phyloP scores from a whole-genome alignment of 176 grass and related monocot genomes.

The Eremochloa ophiuroides region DNA sequence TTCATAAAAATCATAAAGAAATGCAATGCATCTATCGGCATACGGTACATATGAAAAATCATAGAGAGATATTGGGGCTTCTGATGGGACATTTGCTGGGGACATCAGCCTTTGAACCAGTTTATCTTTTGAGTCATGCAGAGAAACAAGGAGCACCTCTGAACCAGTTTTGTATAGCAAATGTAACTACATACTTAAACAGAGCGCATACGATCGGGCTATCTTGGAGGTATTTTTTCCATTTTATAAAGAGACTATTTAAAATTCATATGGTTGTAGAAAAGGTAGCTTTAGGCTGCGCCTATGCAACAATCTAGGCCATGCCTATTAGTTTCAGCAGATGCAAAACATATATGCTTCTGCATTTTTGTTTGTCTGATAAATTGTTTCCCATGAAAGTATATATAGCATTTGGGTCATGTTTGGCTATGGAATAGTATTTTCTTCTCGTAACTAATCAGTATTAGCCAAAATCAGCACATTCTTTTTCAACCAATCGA shows the following conservation, averaged over 20 bases:
- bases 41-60: no score
- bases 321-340: background rate
- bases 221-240: conserved; percentile 64
- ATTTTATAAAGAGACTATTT: background rate
- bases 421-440: no score
- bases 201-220: conserved; percentile 59
- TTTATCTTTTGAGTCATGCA: no score
- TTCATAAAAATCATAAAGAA: no score
- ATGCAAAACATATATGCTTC: background rate
- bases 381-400: background rate
- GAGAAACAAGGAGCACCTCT: no score
- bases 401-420: background rate
- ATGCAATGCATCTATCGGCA: no score
- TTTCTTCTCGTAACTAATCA: no score
- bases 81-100: no score
- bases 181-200: no score
- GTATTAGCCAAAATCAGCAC: background rate
- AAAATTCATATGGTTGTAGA: background rate
- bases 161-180: no score
- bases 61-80: no score
- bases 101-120: no score
- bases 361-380: background rate
- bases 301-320: background rate
- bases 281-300: background rate
- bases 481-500: background rate